A percentile compares a stretch with the other conserved stretches of the same genome.
Evolutionary conservation across 2,329 filamentous ascomycete species (phyloP).

Genomic region (Alternaria arborescens): DNA sequence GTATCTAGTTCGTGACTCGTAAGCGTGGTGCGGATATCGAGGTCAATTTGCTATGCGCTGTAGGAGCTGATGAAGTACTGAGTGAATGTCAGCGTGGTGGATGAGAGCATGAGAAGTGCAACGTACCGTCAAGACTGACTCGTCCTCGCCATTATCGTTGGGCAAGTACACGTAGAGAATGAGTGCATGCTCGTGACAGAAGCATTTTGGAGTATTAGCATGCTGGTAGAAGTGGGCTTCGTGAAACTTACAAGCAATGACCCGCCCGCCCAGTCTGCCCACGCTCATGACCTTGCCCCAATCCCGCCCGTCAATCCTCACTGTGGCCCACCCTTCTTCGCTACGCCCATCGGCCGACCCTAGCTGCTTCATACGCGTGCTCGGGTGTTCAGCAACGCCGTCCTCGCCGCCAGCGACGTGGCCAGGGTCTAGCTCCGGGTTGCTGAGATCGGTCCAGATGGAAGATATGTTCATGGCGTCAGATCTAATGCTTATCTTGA

Average conservation of each 20-base stretch:
- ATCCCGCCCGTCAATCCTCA: conserved; percentile 90
- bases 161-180: conserved; percentile 85
- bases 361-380: conserved; percentile 74
- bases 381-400: conserved; percentile 79
- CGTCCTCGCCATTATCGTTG: conserved; percentile 73
- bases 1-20: conserved; percentile 18
- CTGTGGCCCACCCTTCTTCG: conserved; percentile 85
- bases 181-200: conserved; percentile 79
- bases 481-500: conserved; percentile 81
- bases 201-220: conserved; percentile 56
- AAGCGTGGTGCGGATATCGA: background rate
- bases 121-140: conserved; percentile 77
- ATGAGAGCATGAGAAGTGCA: background rate
- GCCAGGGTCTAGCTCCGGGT: conserved; percentile 83
- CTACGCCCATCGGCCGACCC: conserved; percentile 68
- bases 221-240: background rate
- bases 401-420: conserved; percentile 73
- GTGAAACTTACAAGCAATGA: conserved; percentile 78
- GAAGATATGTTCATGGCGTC: conserved; percentile 87
- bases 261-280: conserved; percentile 84
- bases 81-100: conserved; percentile 25
- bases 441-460: conserved; percentile 84
- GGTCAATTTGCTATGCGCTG: conserved; percentile 46
- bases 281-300: conserved; percentile 96
- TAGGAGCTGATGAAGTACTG: conserved; percentile 69